These are phyloP conservation scores for Xylariaceae sp. DNA, from an alignment of 2,329 filamentous ascomycete species.

Conservation along the genomic window DNA sequence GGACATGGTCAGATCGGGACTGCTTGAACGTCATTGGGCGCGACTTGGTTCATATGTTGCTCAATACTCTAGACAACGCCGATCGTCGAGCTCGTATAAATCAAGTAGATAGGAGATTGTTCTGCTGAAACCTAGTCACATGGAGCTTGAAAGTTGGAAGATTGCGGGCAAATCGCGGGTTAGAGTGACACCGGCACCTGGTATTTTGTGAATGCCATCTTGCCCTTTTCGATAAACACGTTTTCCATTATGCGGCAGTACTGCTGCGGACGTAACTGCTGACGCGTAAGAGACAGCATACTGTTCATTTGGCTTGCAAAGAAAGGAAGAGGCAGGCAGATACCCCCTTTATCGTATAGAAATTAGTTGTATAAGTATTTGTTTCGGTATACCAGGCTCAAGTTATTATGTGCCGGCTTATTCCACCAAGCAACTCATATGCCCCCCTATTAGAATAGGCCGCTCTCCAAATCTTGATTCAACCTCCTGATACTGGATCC, in stretches of 20 bases:
- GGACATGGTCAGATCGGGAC: not conserved
- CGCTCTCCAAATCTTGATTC: constrained; percentile 19
- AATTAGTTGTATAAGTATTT: too few relatives aligned
- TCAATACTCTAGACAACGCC: not conserved
- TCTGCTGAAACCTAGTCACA: not conserved
- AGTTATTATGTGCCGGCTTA: not conserved
- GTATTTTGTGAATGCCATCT: not conserved
- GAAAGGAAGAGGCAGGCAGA: too few relatives aligned
- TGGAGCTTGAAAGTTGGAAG: not conserved
- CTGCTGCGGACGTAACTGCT: not conserved
- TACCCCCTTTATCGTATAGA: too few relatives aligned
- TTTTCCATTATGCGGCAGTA: not conserved
- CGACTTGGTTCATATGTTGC: not conserved
- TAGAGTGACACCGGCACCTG: not conserved
- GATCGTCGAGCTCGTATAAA: not conserved
- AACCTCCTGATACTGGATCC: not conserved
- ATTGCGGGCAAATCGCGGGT: not conserved
- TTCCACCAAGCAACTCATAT: not conserved
- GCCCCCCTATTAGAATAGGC: not conserved
- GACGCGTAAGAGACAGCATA: not conserved
- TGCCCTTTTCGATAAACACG: not conserved
- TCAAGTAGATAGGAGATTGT: not conserved
- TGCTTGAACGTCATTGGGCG: not conserved
- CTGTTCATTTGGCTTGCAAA: not conserved
- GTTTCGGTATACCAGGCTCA: too few relatives aligned